phyloP scores from a whole-genome alignment of 257 asterid genomes.

The Solanum chmielewskii region DNA sequence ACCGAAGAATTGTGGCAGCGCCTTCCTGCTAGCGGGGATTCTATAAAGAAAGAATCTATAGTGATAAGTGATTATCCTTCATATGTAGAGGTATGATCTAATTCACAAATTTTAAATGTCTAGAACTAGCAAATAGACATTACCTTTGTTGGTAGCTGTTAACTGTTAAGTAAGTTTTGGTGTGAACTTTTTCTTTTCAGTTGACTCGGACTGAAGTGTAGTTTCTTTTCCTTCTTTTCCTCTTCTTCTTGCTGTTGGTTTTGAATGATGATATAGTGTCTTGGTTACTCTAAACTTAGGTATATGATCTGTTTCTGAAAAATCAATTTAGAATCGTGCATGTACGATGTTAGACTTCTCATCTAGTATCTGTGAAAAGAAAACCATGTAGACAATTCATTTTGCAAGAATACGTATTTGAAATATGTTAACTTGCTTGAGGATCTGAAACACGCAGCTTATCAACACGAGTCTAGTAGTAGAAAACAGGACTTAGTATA shows the following conservation, averaged over 20 bases:
- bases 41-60: conserved; percentile 63
- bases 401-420: background rate
- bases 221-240: background rate
- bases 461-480: background rate
- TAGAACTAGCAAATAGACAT: background rate
- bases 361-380: background rate
- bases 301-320: background rate
- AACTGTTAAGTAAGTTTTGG: background rate
- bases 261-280: background rate
- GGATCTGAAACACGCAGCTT: background rate
- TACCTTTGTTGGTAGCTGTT: background rate
- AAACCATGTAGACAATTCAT: background rate
- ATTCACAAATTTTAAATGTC: background rate
- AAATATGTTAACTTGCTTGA: background rate
- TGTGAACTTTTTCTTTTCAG: background rate
- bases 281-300: background rate
- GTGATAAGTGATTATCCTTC: conserved; percentile 82
- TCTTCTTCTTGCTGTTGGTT: background rate
- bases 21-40: conserved; percentile 55
- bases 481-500: background rate
- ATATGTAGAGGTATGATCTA: conserved; percentile 39
- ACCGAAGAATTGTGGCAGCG: conserved; percentile 99
- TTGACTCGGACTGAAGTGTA: background rate
- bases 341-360: background rate
- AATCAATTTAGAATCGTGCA: background rate